Percentiles rank a stretch among this genome's conserved stretches.
phyloP scores from a whole-genome alignment of 78 protist genomes.

The Chrysochromulina parva region DNA sequence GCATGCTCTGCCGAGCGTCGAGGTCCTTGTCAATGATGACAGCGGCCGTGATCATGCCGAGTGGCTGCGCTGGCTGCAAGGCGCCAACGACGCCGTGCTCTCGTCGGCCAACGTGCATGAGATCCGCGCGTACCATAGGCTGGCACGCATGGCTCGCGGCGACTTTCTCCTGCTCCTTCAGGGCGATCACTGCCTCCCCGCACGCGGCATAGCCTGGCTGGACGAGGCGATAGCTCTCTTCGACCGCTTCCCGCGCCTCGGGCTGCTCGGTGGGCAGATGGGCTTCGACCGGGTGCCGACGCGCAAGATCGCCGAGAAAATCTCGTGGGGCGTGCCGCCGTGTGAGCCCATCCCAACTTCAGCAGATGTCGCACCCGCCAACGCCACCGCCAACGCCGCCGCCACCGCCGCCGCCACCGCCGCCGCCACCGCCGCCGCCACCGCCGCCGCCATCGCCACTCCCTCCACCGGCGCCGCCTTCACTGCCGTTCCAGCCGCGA shows the following conservation, averaged over 20 bases:
- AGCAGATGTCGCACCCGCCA: no score
- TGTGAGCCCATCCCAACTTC: not conserved
- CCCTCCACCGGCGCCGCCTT: no score
- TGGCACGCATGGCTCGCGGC: not conserved
- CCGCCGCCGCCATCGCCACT: no score
- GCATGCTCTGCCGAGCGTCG: not conserved
- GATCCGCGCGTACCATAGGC: not conserved
- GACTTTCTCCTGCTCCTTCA: not conserved
- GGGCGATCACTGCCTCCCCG: slow-evolving; percentile 23
- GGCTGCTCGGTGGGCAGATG: slow-evolving; percentile 3
- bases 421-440: no score
- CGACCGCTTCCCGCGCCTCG: not conserved
- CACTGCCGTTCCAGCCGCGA: no score
- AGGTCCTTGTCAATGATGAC: not conserved
- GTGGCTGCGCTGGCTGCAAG: not conserved
- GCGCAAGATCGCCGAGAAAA: not conserved
- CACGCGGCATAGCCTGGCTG: not conserved
- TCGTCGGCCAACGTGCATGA: not conserved
- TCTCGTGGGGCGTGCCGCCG: not conserved
- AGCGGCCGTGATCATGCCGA: not conserved
- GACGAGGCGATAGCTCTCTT: not conserved
- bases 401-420: no score
- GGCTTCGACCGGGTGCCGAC: not conserved
- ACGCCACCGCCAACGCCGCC: no score
- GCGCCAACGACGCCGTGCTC: not conserved